phyloP scores from a whole-genome alignment of 2,329 filamentous ascomycete species.

The Clarireedia paspali region DNA sequence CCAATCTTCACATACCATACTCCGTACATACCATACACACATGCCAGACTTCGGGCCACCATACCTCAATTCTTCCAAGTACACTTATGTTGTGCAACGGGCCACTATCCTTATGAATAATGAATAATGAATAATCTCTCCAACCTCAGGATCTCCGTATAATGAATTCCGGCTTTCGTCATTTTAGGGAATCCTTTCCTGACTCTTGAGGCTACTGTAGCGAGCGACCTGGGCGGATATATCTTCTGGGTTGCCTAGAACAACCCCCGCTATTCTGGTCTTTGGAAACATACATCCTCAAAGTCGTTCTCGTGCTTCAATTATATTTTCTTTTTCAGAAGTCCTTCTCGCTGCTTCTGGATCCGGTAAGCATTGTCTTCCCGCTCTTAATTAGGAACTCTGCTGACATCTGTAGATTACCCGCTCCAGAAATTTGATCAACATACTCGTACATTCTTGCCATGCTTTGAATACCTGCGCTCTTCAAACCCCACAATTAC shows the following conservation, averaged over 20 bases:
- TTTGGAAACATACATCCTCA: background rate
- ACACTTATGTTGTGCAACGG: conserved; percentile 1
- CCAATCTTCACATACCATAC: no score
- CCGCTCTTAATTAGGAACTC: background rate
- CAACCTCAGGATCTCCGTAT: no score
- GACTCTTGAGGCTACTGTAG: conserved; percentile 3
- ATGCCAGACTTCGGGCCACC: no score
- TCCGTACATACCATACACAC: no score
- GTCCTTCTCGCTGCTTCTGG: background rate
- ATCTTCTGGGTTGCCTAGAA: conserved; percentile 5
- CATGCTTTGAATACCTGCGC: conserved; percentile 16
- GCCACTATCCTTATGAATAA: background rate
- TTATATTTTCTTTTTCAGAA: background rate
- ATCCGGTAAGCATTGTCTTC: background rate
- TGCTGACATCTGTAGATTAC: conserved; percentile 1
- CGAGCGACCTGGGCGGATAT: conserved; percentile 3
- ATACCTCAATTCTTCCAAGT: background rate
- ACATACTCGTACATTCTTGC: conserved; percentile 8
- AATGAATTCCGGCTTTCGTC: no score
- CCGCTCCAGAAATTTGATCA: conserved; percentile 4
- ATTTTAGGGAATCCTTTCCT: no score
- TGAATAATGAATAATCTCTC: background rate
- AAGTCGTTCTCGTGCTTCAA: background rate
- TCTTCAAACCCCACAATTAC: conserved; percentile 10
- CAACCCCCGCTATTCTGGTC: conserved; percentile 5